phyloP scores from a whole-genome alignment of 73 alveolate species.

The Paramecium pentaurelia region DNA sequence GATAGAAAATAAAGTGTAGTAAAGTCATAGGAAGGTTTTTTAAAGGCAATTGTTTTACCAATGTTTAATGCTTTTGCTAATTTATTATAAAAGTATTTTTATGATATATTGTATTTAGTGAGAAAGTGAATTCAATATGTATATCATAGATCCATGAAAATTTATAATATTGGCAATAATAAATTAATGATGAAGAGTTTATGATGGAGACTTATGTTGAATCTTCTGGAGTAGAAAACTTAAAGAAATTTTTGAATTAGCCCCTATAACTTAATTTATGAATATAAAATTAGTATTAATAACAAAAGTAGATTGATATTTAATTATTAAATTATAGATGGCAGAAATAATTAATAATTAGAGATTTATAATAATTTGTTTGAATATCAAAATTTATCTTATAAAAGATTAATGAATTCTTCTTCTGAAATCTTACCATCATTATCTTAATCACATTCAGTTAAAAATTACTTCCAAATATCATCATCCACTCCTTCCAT shows the following conservation, averaged over 20 bases:
- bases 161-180: neutral
- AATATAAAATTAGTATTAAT: neutral
- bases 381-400: conserved; percentile 5
- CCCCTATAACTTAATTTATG: neutral
- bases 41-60: conserved; percentile 24
- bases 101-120: neutral
- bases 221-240: neutral
- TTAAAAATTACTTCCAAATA: conserved; percentile 52
- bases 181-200: neutral
- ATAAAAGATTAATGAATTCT: conserved; percentile 34
- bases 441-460: conserved; percentile 56
- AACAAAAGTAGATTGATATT: neutral
- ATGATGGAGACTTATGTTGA: conserved; percentile 13
- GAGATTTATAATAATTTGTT: neutral
- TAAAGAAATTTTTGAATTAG: conserved; percentile 23
- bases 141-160: neutral
- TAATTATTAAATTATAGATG: neutral
- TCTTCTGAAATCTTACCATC: conserved; percentile 60
- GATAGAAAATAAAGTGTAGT: conserved; percentile 38
- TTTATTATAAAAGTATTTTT: neutral
- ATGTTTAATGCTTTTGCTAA: conserved; percentile 12
- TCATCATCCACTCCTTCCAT: conserved; percentile 61
- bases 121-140: neutral
- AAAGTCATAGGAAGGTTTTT: conserved; percentile 31
- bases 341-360: neutral